A percentile compares a stretch with the other conserved stretches of the same genome.
phyloP scores from a whole-genome alignment of 2,329 filamentous ascomycete species.

The Tolypocladium pustulatum region DNA sequence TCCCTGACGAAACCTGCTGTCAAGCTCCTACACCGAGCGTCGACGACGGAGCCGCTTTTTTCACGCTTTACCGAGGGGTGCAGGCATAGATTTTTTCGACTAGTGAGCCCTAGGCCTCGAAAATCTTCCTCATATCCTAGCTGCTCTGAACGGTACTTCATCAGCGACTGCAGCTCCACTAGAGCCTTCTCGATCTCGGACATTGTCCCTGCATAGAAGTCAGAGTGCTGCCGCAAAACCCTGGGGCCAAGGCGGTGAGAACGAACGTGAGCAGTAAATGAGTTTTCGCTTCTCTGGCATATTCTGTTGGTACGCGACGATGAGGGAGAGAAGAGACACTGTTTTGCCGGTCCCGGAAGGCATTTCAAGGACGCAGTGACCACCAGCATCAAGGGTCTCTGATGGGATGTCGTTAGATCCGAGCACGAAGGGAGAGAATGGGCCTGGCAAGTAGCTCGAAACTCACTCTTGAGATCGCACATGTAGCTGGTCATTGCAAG shows the following conservation, averaged over 20 bases:
- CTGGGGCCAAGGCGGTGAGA: not conserved
- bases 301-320: constrained; percentile 91
- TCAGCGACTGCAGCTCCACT: constrained; percentile 79
- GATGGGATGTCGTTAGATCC: not conserved
- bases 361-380: constrained; percentile 97
- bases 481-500: constrained; percentile 32
- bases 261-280: constrained; percentile 85
- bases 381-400: constrained; percentile 81
- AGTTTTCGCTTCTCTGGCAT: constrained; percentile 90
- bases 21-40: constrained; percentile 89
- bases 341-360: constrained; percentile 98
- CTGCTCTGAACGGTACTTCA: constrained; percentile 87
- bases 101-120: constrained; percentile 81
- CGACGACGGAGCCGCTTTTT: constrained; percentile 88
- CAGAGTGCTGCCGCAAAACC: not conserved
- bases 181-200: constrained; percentile 98
- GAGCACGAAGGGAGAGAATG: not conserved
- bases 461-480: constrained; percentile 44
- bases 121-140: constrained; percentile 92
- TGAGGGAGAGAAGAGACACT: constrained; percentile 85
- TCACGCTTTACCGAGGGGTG: constrained; percentile 94
- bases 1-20: constrained; percentile 97
- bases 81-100: constrained; percentile 92
- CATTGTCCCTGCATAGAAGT: constrained; percentile 59
- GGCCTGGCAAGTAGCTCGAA: not conserved